Evolutionary conservation across 192 early-diverging fungal genomes (phyloP), one percentile per base, ranked within the genome.

Genomic region (Cetraspora pellucida): DNA sequence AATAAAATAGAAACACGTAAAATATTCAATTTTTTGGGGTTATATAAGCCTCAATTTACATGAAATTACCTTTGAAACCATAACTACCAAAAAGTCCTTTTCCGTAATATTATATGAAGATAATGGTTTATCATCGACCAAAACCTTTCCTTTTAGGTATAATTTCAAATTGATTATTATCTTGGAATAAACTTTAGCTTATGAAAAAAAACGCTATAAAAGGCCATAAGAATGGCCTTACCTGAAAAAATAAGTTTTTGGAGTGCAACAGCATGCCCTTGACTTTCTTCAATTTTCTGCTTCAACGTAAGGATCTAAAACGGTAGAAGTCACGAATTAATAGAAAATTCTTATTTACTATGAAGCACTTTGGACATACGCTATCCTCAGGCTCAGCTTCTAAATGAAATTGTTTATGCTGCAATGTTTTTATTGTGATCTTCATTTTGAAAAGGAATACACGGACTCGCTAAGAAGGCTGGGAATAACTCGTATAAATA

Each of bases 11-110:
- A 37, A 37, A 37, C 37, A 37, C 37, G 37, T 37, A 37, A 37
- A 37, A 37, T 37, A 37, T 37, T 37, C 37, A 37, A 37, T 37
- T 37, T 7, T 37, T 37, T 37, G 3, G 37, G 37, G 3, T 37
- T 7, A 37, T 7, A 37, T 7, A 37, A 37, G n/a, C 7, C 37
- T 37, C 7, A 37, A 37, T 6, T 37, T 37, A 37, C 37, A 37
- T 7, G 7, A 37, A 37, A 13, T 16, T 87, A 93, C 92, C 90
- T 97, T 97, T 78, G 90, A 88, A 11, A 93, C 90, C 97, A 98
- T 98, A 10, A 96, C 87, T 52, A 98, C 97, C 80, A 98, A 83
- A 81, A 98, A 98, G 73, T 96, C 94, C 81, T 92, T 96, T 78
- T 98, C 97, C 23, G 77, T 85, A 70, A 97, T 93, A 37, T 93